Base-by-base conservation (phyloP, 805 yeast species). In the Candida rishiriensis region DNA sequence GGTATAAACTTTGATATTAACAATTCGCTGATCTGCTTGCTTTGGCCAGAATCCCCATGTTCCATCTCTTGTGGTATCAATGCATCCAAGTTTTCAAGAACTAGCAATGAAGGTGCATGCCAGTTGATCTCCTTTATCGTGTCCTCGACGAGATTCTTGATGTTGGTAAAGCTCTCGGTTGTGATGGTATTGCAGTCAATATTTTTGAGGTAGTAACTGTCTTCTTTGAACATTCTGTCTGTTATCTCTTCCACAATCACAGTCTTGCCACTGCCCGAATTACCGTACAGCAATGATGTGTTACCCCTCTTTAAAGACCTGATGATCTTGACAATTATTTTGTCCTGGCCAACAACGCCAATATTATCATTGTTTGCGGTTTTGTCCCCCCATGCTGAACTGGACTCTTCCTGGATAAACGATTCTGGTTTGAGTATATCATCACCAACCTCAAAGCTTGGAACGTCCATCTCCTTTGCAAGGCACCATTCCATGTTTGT, bases 231-330 rank as follows among this genome's bases (percentile, higher is more conserved):
- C 7, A 85, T 55, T 10, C 54, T 53, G 1, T 64, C 46, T 0
- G 71, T 54, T 0, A 85, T 57, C 21, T 72, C 66, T 3, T 70
- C 61, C 13, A 81, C 56, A 2, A 84, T 48, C 2, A 79, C 63
- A 0, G 93, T 69, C 59, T 91, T 91, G 0, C 98, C 98, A 48
- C 88, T 76, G 0, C 97, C 97, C 1, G 86, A 69, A 17, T 81
- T 65, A 0, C 97, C 98, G 52, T 79, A 74, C 0, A 90, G 55
- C 42, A 88, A 64, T 0, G 80, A 67, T 2, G 91, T 87, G 8
- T 72, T 59, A 14, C 53, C 53, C 34, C 72, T 61, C 7, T 68
- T 55, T 3, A 81, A 53, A 0, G 72, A 58, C 8, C 69, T 69
- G 7, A 64, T 51, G 10, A 80, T 53, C 3, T 66, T 64, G 0